Conservation (phyloP, 495 filamentous ascomycete species). For the Aspergillus bridgeri region DNA sequence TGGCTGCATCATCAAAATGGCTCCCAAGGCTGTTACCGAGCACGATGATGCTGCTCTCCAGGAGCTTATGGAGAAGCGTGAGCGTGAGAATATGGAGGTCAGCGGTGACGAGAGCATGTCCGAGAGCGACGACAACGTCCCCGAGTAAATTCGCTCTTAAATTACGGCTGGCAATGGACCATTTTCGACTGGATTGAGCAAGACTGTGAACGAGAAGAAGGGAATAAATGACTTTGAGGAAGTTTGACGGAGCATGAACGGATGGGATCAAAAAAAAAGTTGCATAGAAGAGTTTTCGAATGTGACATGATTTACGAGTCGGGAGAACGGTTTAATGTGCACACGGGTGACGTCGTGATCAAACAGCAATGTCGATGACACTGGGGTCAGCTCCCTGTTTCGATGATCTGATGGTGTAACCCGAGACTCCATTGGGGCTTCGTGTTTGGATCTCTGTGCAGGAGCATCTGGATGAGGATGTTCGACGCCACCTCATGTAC, state of each 20-base stretch:
- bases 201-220: neutral
- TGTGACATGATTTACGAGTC: slow-evolving; percentile 41
- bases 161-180: slow-evolving; percentile 14
- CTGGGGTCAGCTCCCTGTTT: neutral
- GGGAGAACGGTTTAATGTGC: slow-evolving; percentile 35
- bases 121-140: slow-evolving; percentile 77
- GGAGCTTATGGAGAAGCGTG: slow-evolving; percentile 98
- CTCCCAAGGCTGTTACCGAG: slow-evolving; percentile 97
- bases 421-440: neutral
- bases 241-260: neutral
- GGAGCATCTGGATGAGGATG: slow-evolving; percentile 5
- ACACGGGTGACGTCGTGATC: slow-evolving; percentile 29
- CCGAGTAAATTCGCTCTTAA: slow-evolving; percentile 33
- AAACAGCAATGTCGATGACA: slow-evolving; percentile 26
- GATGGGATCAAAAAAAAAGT: slow-evolving; percentile 35
- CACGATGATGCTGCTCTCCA: slow-evolving; percentile 95
- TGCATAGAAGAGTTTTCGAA: slow-evolving; percentile 29
- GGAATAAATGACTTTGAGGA: neutral
- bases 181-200: neutral
- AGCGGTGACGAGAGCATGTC: slow-evolving; percentile 93
- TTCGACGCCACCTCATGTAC: slow-evolving; percentile 36
- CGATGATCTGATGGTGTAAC: neutral
- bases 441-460: slow-evolving; percentile 7
- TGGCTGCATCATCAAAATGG: slow-evolving; percentile 87
- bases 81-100: slow-evolving; percentile 95